Evolutionary conservation across 1,139 yeast genomes (phyloP), one percentile per base, ranked within the genome.

Genomic region (Suhomyces panamericanus): DNA sequence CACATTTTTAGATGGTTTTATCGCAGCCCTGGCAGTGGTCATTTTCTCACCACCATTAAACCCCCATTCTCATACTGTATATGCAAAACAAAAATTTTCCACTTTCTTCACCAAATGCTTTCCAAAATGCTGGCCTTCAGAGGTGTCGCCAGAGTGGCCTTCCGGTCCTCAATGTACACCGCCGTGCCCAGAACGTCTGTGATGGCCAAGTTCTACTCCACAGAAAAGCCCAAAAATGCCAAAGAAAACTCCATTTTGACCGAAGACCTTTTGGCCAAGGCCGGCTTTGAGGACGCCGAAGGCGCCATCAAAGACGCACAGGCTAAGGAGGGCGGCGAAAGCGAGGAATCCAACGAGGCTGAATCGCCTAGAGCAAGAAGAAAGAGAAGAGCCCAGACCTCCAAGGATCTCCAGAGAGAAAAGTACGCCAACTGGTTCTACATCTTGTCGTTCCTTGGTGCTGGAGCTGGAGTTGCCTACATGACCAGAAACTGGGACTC

Each of bases 401-500:
- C 93, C 9, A 89, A 66, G 60, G 79, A 69, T 59, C 63, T 66
- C 52, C 75, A 73, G 53, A 66, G 78, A 58, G 86, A 87, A 64
- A 77, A 73, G 56, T 77, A 79, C 54, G 90, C 93, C 45, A 84
- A 82, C 61, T 69, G 82, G 68, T 83, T 85, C 58, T 85, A 86
- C 65, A 62, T 83, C 44, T 77, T 80, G 17, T 61, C 87, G 36
- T 69, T 87, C n/a, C 80, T 82, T 20, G 77, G 77, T 15, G 78
- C 80, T 3, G 52, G 82, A 33, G 85, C 83, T 16, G 91, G 89
- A 28, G 74, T 79, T 39, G 88, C 81, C 9, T 93, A 87, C 65
- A 66, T 89, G 71, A 78, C 86, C 44, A 83, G 99, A 66, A 84
- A 90, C 58, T 91, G 96, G 91, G 96, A 88, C 51, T 82, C 78